These are phyloP conservation scores for Martiniozyma abietophila DNA, from an alignment of 805 yeast species.

Conservation along the genomic window DNA sequence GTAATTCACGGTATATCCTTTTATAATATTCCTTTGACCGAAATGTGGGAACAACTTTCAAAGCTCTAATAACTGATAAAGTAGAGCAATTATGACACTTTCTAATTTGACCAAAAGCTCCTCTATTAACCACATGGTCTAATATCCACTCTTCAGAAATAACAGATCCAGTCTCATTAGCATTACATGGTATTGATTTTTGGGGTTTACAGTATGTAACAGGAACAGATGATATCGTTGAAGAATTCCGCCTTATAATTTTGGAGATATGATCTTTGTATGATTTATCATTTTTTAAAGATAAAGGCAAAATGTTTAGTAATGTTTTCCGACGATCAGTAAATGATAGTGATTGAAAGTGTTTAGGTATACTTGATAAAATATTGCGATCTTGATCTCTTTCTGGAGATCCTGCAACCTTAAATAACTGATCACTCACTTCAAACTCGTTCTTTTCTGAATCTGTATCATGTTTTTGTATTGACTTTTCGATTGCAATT, in stretches of 20 bases:
- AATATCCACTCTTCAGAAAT: constrained; percentile 45
- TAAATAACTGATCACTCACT: constrained; percentile 16
- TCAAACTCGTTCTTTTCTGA: too few relatives aligned
- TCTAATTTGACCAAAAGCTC: constrained; percentile 84
- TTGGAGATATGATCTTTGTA: constrained; percentile 25
- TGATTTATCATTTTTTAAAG: constrained; percentile 19
- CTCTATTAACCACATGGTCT: constrained; percentile 74
- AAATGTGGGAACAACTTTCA: constrained; percentile 24
- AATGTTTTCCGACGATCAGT: constrained; percentile 37
- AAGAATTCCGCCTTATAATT: constrained; percentile 22
- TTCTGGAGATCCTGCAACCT: constrained; percentile 25
- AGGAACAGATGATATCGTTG: constrained; percentile 10
- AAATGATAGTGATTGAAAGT: constrained; percentile 43
- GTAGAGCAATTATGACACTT: constrained; percentile 16
- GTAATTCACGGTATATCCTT: constrained; percentile 61
- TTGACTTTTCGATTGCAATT: constrained; percentile 16
- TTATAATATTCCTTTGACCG: constrained; percentile 38
- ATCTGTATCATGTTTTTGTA: constrained; percentile 7
- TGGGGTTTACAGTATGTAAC: too few relatives aligned
- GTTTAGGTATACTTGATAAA: constrained; percentile 36
- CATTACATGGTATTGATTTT: too few relatives aligned
- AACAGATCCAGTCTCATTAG: constrained; percentile 64
- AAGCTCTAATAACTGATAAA: constrained; percentile 16
- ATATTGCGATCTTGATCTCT: constrained; percentile 32
- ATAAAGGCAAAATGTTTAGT: constrained; percentile 21